These are phyloP conservation scores for Leersia perrieri DNA, from an alignment of 176 grass and related monocot species.

Conservation along the genomic window DNA sequence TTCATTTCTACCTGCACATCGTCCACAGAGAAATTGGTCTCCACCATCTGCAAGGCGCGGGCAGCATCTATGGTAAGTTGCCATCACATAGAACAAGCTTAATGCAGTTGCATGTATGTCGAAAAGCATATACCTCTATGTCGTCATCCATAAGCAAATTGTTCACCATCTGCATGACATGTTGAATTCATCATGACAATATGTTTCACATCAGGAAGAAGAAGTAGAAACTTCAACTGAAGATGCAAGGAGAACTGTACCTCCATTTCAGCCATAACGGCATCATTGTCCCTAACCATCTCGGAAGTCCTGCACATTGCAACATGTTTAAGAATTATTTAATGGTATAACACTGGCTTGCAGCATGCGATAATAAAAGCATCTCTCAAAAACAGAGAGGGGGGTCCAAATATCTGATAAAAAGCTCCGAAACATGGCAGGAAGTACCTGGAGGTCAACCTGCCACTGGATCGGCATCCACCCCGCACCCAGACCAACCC, in stretches of 20 bases:
- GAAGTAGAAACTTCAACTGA: not conserved
- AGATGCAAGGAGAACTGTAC: constrained; percentile 11
- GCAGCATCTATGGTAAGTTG: not conserved
- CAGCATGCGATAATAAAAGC: not conserved
- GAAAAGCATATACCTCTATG: constrained; percentile 30
- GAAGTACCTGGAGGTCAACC: constrained; percentile 43
- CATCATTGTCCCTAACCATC: constrained; percentile 3
- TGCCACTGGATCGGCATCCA: too few relatives aligned
- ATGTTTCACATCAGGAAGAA: not conserved
- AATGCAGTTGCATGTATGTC: not conserved
- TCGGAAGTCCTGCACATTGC: constrained; percentile 16
- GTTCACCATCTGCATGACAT: constrained; percentile 4
- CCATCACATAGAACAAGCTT: not conserved
- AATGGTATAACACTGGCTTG: not conserved
- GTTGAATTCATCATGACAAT: not conserved
- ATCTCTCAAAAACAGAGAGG: constrained; percentile 7
- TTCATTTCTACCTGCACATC: constrained; percentile 13
- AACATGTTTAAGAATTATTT: constrained; percentile 2
- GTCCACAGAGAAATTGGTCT: not conserved
- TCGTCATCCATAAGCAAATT: constrained; percentile 28
- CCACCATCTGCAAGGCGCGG: constrained; percentile 30
- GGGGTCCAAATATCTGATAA: not conserved
- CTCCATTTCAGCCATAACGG: constrained; percentile 20
- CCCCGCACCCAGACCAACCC: too few relatives aligned
- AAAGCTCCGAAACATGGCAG: not conserved